phyloP scores from a whole-genome alignment of 1,284 basidiomycete genomes.

The Phellopilus nigrolimitatus region DNA sequence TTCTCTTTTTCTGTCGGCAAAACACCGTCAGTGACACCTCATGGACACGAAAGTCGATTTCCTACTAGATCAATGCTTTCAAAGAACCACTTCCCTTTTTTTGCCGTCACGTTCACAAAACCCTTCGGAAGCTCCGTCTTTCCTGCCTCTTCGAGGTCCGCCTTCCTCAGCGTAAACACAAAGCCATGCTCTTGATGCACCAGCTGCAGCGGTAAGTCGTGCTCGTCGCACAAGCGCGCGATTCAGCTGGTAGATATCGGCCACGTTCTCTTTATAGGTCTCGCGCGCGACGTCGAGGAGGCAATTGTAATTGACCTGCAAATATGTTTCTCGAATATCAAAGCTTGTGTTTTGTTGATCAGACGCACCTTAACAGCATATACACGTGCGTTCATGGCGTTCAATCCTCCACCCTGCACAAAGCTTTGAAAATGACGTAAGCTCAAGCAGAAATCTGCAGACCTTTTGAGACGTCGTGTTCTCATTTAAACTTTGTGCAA shows the following conservation, averaged over 20 bases:
- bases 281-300: constrained; percentile 90
- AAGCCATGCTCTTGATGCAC: constrained; percentile 71
- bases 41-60: background rate
- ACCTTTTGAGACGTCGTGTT: constrained; percentile 60
- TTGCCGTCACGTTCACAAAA: constrained; percentile 64
- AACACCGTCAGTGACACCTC: background rate
- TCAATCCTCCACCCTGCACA: constrained; percentile 54
- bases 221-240: constrained; percentile 51
- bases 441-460: too few species aligned
- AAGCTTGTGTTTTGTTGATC: background rate
- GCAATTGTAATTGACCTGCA: constrained; percentile 68
- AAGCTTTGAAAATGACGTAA: too few species aligned
- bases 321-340: background rate
- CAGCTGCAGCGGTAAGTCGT: constrained; percentile 59
- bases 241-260: constrained; percentile 73
- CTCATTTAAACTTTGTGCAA: constrained; percentile 68
- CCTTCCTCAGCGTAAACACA: constrained; percentile 64
- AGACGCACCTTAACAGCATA: constrained; percentile 72
- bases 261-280: constrained; percentile 87
- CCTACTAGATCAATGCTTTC: constrained; percentile 76
- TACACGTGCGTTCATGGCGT: constrained; percentile 66
- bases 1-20: constrained; percentile 66
- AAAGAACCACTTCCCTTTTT: constrained; percentile 71
- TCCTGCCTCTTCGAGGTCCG: constrained; percentile 45
- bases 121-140: constrained; percentile 51